Evolutionary conservation across 176 grass and related monocot species (phyloP).

Genomic region (Areca catechu): DNA sequence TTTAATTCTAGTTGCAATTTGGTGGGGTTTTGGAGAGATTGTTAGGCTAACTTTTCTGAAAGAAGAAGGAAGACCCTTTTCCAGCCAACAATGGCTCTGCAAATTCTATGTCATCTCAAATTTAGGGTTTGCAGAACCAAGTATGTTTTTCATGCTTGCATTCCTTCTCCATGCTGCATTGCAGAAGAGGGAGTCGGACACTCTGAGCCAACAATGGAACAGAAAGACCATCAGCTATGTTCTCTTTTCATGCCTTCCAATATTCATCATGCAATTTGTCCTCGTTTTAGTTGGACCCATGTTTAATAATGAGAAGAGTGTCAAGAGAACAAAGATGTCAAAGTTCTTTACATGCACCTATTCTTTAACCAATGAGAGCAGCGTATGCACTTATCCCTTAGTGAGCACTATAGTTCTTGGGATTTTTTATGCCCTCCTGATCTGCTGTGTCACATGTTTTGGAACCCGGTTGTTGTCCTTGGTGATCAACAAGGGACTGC

Average conservation of each 20-base stretch:
- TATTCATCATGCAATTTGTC: constrained; percentile 42
- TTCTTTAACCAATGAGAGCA: constrained; percentile 18
- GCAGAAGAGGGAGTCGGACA: constrained; percentile 61
- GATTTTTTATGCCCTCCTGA: constrained; percentile 57
- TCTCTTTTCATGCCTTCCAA: constrained; percentile 56
- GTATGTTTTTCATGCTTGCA: constrained; percentile 72
- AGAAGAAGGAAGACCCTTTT: constrained; percentile 33
- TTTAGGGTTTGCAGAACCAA: constrained; percentile 89
- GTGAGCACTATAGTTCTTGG: constrained; percentile 80
- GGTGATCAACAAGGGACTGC: constrained; percentile 86
- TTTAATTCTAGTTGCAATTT: constrained; percentile 57
- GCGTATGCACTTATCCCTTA: constrained; percentile 71
- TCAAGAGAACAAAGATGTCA: constrained; percentile 22
- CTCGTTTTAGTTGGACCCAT: constrained; percentile 49
- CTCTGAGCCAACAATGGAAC: constrained; percentile 67
- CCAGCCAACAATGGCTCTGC: constrained; percentile 52
- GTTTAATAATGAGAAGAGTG: constrained; percentile 25
- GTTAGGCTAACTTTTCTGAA: constrained; percentile 58
- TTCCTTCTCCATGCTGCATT: constrained; percentile 80
- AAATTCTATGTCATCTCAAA: constrained; percentile 77
- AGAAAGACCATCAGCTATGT: constrained; percentile 45
- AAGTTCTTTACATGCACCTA: constrained; percentile 39
- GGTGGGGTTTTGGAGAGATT: constrained; percentile 77
- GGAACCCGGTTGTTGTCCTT: constrained; percentile 51
- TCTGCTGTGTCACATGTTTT: constrained; percentile 58